phyloP scores from a whole-genome alignment of 768 basidiomycete genomes.

The Tremella mesenterica region DNA sequence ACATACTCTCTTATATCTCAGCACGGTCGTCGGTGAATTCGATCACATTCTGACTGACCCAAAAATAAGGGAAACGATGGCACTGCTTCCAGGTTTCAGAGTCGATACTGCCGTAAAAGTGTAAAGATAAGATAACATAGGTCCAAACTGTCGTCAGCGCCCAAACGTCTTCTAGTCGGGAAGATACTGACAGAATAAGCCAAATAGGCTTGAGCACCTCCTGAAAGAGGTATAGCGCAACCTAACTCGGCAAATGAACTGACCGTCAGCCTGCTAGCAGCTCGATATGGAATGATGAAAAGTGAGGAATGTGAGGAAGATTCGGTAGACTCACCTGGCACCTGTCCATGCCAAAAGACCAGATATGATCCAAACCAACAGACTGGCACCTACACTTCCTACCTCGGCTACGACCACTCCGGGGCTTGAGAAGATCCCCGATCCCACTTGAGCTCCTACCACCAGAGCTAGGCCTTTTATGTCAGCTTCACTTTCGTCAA shows the following conservation, averaged over 20 bases:
- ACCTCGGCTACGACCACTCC: constrained; percentile 85
- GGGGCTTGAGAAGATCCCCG: constrained; percentile 90
- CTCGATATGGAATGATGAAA: neutral
- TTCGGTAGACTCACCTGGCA: constrained; percentile 49
- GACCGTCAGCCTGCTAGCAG: neutral
- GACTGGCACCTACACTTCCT: constrained; percentile 78
- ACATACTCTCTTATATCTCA: constrained; percentile 60
- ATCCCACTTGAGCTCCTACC: constrained; percentile 77
- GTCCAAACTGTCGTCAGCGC: constrained; percentile 36
- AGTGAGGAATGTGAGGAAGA: neutral
- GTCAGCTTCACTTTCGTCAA: neutral
- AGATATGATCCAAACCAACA: constrained; percentile 72
- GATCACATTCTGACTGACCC: constrained; percentile 18
- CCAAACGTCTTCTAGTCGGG: neutral
- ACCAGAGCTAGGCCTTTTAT: constrained; percentile 69
- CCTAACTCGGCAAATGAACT: constrained; percentile 90
- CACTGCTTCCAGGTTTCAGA: constrained; percentile 54
- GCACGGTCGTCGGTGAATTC: neutral
- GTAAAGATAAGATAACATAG: constrained; percentile 65
- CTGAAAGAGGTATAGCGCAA: constrained; percentile 65
- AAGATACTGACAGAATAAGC: constrained; percentile 65
- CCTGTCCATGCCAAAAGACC: constrained; percentile 91
- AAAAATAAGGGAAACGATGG: constrained; percentile 69
- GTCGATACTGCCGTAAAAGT: constrained; percentile 90
- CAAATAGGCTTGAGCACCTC: constrained; percentile 63